Conservation (phyloP, 2,329 filamentous ascomycete genomes). For the Clarireedia homoeocarpa region DNA sequence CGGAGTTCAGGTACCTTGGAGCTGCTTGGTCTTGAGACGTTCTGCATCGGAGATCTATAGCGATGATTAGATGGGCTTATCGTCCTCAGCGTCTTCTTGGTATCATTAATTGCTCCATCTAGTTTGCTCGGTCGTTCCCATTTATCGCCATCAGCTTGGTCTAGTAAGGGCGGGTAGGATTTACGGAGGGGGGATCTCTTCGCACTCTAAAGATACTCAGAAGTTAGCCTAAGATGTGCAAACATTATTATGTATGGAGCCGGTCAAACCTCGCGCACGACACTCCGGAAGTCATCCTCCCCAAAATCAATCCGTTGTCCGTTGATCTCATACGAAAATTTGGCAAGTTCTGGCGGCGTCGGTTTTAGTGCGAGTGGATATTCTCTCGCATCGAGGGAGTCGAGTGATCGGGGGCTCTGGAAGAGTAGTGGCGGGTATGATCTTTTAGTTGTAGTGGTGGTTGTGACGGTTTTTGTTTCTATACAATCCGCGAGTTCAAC, state of each 20-base stretch:
- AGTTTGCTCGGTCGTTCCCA: background rate
- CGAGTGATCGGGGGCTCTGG: constrained; percentile 49
- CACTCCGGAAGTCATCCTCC: constrained; percentile 6
- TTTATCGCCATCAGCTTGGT: background rate
- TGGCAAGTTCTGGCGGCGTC: constrained; percentile 70
- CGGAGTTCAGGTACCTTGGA: background rate
- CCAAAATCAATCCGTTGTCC: constrained; percentile 33
- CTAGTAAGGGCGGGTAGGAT: background rate
- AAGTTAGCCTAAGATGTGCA: background rate
- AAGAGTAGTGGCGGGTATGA: constrained; percentile 81
- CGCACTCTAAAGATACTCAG: background rate
- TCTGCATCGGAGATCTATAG: too few species aligned
- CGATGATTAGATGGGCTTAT: background rate
- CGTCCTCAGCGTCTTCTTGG: background rate
- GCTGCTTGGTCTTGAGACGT: background rate
- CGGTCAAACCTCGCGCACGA: constrained; percentile 9
- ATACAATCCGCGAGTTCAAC: constrained; percentile 56
- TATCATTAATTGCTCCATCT: background rate
- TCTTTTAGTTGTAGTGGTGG: constrained; percentile 81
- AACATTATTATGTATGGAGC: background rate
- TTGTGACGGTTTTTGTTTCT: constrained; percentile 70
- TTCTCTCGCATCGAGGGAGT: constrained; percentile 73
- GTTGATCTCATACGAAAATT: constrained; percentile 66
- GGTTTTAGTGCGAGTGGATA: constrained; percentile 81
- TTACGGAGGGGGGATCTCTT: background rate